Evolutionary conservation across 2,329 filamentous ascomycete species (phyloP), one percentile per base, ranked within the genome.

Genomic region (Penicillium sp.): DNA sequence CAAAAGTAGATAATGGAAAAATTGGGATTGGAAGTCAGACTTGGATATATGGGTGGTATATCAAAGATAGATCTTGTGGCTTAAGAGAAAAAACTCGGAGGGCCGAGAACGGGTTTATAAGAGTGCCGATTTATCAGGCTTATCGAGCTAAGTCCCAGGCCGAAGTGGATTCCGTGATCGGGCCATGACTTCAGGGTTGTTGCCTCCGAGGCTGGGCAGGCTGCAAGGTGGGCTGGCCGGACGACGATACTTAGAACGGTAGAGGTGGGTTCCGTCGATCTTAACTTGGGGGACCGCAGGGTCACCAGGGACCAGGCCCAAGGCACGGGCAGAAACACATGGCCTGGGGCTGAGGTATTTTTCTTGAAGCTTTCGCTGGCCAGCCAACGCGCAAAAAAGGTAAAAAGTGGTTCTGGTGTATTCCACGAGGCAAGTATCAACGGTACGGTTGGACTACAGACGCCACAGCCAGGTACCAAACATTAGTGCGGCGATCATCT

Each of bases 111-210:
- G 17, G 57, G 43, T 63, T 62, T 63, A 63, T 62, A 63, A 37
- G 26, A 17, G 16, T 56, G 17, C 26, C 17, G 10, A 33, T 28
- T 35, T 48, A n/a, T 42, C 42, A 47, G n/a, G n/a, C 16, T 17
- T 26, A 11, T 41, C 53, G 44, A 25, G 51, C 50, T 52, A 54
- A 43, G 35, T 52, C 53, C 31, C 12, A 47, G 30, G 26, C 22
- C 25, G 41, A 51, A 54, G 40, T 50, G 52, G 42, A 57, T 50
- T 53, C 55, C 54, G 55, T 57, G 49, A 59, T 64, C 57, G 52
- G 52, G 55, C 51, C 56, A 58, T 61, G 55, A 60, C 44, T 57
- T 58, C 55, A 61, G 45, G 22, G 33, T 48, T 50, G 11, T 58
- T 45, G 43, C 43, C 28, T 25, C 53, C 33, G 43, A 46, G 55